Base-by-base conservation (phyloP, 1,139 yeast genomes). In the Lodderomyces theae region DNA sequence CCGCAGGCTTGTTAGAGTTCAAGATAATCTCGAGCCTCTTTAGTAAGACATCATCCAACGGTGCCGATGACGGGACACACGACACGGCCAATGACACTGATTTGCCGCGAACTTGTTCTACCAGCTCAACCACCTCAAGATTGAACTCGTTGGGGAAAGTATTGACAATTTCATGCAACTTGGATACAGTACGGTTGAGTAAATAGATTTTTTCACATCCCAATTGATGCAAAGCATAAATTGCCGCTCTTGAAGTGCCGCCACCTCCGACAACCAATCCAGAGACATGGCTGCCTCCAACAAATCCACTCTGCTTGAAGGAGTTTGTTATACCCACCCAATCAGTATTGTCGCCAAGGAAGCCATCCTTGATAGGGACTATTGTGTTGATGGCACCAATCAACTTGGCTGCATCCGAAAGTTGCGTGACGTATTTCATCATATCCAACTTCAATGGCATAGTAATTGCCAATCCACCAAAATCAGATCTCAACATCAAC, bases 341-440 rank as follows among this genome's bases (percentile, higher is more conserved):
- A 62, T 94, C 99, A 35, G 99, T 94, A 65, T 94, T 94, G 53
- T 87, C 94, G 46, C 97, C 98, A 42, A 66, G 62, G 41, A 83
- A 75, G 10, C 80, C 82, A 2, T 72, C 78, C 22, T 64, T 58
- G 12, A 60, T 37, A 23, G 86, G 86, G 33, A 77, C 72, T 39
- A 92, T 76, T 0, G 99, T 94, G 65, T 94, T 94, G 42, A 94
- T 90, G 16, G 98, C 97, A 35, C 98, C 97, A 53, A 92, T 86
- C 11, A 63, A 56, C 50, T 74, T 64, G 19, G 96, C 98, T 13
- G 94, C 79, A 6, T 77, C 83, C 2, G 90, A 75, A 40, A 86
- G 64, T 46, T 77, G 82, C 44, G 73, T 72, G 48, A 83, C 74
- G 50, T 77, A 75, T 51, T 80, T 72, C 67, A 85, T 80, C 51